Evolutionary conservation across 1,284 basidiomycete species (phyloP).

Genomic region (Apiotrichum siamense): DNA sequence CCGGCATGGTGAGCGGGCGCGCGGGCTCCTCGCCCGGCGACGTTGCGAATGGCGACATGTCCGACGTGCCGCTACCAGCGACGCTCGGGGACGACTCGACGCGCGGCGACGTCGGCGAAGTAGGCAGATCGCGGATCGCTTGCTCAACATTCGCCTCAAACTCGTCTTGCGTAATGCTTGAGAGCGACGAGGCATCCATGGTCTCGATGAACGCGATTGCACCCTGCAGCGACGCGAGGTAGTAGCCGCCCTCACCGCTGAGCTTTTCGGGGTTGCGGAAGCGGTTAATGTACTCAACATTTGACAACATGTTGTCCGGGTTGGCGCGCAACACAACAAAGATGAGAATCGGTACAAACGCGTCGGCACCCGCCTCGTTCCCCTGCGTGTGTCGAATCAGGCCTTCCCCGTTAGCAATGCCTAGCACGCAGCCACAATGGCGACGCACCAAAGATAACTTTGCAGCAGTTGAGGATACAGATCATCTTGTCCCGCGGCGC

Average conservation of each 20-base stretch:
- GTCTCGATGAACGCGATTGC: slow-evolving; percentile 94
- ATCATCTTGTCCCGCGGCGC: slow-evolving; percentile 97
- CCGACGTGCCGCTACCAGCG: background rate
- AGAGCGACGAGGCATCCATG: slow-evolving; percentile 90
- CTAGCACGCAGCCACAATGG: no score
- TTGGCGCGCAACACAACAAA: slow-evolving; percentile 91
- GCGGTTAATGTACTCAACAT: slow-evolving; percentile 95
- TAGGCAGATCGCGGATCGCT: slow-evolving; percentile 65
- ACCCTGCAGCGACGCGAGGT: slow-evolving; percentile 73
- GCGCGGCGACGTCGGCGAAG: slow-evolving; percentile 32
- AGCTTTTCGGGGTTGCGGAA: slow-evolving; percentile 86
- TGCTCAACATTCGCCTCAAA: slow-evolving; percentile 75
- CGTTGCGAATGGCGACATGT: slow-evolving; percentile 38
- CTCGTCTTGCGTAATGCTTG: slow-evolving; percentile 84
- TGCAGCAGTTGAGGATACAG: slow-evolving; percentile 95
- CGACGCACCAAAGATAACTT: slow-evolving; percentile 89
- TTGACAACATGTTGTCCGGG: slow-evolving; percentile 86
- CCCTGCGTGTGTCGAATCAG: slow-evolving; percentile 72
- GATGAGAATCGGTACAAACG: slow-evolving; percentile 91
- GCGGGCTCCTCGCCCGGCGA: slow-evolving; percentile 73
- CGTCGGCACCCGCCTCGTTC: slow-evolving; percentile 67
- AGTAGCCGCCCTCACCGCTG: slow-evolving; percentile 94
- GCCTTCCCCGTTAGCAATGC: slow-evolving; percentile 55
- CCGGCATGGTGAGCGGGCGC: slow-evolving; percentile 62
- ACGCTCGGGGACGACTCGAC: slow-evolving; percentile 1